Conservation (phyloP, 768 basidiomycete species). For the Leucosporidium creatinivorum region DNA sequence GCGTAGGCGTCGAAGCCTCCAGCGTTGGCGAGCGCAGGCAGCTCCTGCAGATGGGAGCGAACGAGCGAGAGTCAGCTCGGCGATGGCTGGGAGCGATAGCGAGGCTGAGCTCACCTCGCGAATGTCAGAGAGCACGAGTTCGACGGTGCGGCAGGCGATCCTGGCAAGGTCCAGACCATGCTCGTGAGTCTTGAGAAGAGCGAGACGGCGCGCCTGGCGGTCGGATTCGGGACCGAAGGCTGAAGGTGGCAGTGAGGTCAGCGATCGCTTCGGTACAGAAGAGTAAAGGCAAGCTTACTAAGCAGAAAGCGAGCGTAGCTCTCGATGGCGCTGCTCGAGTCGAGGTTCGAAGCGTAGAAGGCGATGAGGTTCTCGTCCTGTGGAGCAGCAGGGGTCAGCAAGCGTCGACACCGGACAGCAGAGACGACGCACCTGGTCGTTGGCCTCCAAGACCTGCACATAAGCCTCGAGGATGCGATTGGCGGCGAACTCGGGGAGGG, state of each 20-base stretch:
- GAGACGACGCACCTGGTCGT: slow-evolving; percentile 32
- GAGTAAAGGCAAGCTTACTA: slow-evolving; percentile 35
- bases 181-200: slow-evolving; percentile 67
- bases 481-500: slow-evolving; percentile 63
- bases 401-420: not conserved
- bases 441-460: slow-evolving; percentile 73
- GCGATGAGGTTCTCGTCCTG: slow-evolving; percentile 77
- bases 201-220: slow-evolving; percentile 57
- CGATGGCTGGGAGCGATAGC: not conserved
- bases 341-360: slow-evolving; percentile 83
- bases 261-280: not conserved
- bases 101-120: slow-evolving; percentile 50
- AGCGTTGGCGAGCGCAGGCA: not conserved
- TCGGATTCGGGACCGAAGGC: slow-evolving; percentile 42
- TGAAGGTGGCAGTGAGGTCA: slow-evolving; percentile 6
- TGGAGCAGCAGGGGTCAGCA: slow-evolving; percentile 52
- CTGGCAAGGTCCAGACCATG: slow-evolving; percentile 74
- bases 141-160: slow-evolving; percentile 73
- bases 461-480: slow-evolving; percentile 83
- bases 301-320: slow-evolving; percentile 86
- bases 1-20: slow-evolving; percentile 18
- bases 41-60: not conserved
- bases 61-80: not conserved
- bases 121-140: slow-evolving; percentile 47
- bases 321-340: slow-evolving; percentile 77